phyloP scores from a whole-genome alignment of 2,329 filamentous ascomycete genomes.

The Trematosphaeria pertusa region DNA sequence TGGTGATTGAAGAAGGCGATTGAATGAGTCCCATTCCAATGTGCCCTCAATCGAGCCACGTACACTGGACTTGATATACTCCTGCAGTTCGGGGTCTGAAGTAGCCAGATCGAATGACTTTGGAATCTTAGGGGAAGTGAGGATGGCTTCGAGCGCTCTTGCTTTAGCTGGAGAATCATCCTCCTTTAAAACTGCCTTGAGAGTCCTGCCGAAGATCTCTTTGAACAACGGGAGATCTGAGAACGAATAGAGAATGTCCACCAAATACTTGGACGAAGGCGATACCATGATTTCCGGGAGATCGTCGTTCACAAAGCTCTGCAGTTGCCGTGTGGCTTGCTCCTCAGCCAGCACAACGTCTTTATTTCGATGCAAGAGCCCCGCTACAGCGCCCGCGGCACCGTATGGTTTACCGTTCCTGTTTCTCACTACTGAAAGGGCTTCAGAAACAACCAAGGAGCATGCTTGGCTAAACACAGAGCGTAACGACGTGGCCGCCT shows the following conservation, averaged over 20 bases:
- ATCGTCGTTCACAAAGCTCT: constrained; percentile 61
- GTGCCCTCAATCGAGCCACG: constrained; percentile 39
- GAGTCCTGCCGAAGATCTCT: constrained; percentile 36
- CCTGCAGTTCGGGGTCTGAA: constrained; percentile 44
- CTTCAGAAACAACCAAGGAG: constrained; percentile 54
- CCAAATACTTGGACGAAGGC: constrained; percentile 70
- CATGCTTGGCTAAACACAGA: constrained; percentile 43
- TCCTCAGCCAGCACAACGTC: constrained; percentile 49
- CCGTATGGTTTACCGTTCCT: constrained; percentile 72
- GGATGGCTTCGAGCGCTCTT: constrained; percentile 39
- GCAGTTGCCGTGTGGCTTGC: constrained; percentile 51
- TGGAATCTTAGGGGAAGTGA: constrained; percentile 46
- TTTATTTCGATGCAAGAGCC: constrained; percentile 56
- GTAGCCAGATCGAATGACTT: constrained; percentile 44
- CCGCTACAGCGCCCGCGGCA: constrained; percentile 65
- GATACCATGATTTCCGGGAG: constrained; percentile 69
- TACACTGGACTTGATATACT: constrained; percentile 40
- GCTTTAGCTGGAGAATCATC: constrained; percentile 34
- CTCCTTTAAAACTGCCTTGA: constrained; percentile 37
- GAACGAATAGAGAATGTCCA: constrained; percentile 67
- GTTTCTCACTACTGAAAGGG: constrained; percentile 57
- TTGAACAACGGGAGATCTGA: constrained; percentile 37
- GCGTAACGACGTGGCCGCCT: constrained; percentile 14
- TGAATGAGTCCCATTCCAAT: constrained; percentile 46
- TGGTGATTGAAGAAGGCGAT: constrained; percentile 43